A percentile compares a stretch with the other conserved stretches of the same genome.
Conservation (phyloP, 805 yeast genomes). For the Metschnikowia proteae region DNA sequence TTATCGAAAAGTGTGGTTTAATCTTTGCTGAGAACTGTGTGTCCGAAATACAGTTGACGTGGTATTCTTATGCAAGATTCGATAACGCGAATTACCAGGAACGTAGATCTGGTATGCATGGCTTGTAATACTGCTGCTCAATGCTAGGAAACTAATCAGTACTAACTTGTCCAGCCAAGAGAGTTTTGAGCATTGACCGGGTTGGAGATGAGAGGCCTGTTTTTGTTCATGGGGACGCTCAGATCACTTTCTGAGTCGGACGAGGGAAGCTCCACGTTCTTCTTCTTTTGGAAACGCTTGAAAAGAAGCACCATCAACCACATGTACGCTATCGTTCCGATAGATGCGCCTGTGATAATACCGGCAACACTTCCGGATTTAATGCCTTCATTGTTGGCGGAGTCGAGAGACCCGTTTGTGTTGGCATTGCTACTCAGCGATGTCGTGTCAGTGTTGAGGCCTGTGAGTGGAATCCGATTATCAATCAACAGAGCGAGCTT, state of each 20-base stretch:
- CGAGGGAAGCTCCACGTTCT: slow-evolving; percentile 36
- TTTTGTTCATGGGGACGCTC: slow-evolving; percentile 28
- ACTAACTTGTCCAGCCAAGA: slow-evolving; percentile 54
- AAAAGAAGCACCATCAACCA: slow-evolving; percentile 54
- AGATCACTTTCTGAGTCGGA: slow-evolving; percentile 38
- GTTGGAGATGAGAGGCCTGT: slow-evolving; percentile 49
- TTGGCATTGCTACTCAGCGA: slow-evolving; percentile 6
- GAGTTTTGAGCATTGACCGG: slow-evolving; percentile 72
- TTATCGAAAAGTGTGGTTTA: too few species aligned
- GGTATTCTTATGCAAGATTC: too few species aligned
- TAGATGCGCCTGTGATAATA: slow-evolving; percentile 76
- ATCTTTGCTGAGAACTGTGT: too few species aligned
- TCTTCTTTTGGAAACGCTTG: slow-evolving; percentile 46
- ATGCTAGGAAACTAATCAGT: neutral
- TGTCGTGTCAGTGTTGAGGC: slow-evolving; percentile 26
- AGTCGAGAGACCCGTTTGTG: slow-evolving; percentile 37
- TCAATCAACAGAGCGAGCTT: slow-evolving; percentile 71
- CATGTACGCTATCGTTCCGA: slow-evolving; percentile 68
- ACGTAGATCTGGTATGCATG: neutral
- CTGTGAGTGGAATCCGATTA: slow-evolving; percentile 56
- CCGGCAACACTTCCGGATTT: slow-evolving; percentile 58
- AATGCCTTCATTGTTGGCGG: slow-evolving; percentile 12
- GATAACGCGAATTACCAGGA: neutral
- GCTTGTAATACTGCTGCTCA: too few species aligned
- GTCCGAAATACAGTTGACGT: too few species aligned